Evolutionary conservation across 129 eudicot genomes (phyloP), one percentile per base, ranked within the genome.

Genomic region (Deinandra increscens): DNA sequence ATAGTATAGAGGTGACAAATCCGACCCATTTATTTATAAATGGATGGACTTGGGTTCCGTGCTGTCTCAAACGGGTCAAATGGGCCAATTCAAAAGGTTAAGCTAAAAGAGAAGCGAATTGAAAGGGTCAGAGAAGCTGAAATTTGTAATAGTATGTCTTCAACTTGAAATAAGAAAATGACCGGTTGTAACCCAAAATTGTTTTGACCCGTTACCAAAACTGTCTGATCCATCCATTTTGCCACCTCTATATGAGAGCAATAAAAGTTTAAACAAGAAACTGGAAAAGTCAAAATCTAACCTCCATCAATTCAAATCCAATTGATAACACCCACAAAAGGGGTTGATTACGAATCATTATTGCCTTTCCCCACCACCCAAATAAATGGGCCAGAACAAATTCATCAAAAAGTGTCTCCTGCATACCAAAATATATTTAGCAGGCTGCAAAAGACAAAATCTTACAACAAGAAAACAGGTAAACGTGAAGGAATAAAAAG

Each of bases 331-430:
- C 88, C 99, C 99, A 94, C 72, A 89, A 71, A 82, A 94, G 97
- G 63, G 99, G 95, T 75, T 94, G 99, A 82, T 94, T 94, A 38
- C 99, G 99, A 63, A 94, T 94, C 99, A 94, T 94, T 49, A 94
- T 94, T 80, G 99, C 97, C 86, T 94, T 94, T 50, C 96, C 99
- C 99, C 99, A 94, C 99, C 99, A 94, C 60, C 97, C 97, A 74
- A 94, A 83, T 10, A 94, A 71, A 84, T 94, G 99, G 20, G 99
- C 99, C 2, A 78, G 73, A 64, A 94, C 97, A 82, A 94, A 94
- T 59, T 85, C 97, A 75, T 94, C 99, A 75, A 94, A 90, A 43
- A 94, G 85, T 37, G 97, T 90, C 39, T 83, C 99, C 99, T 94
- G 73, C 22, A 76, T 69, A 48, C 62, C 70, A 34, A 38, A 74